These are phyloP conservation scores for Amoeboaphelidium occidentale DNA, from an alignment of 371 early-diverging fungal genomes.

Conservation along the genomic window DNA sequence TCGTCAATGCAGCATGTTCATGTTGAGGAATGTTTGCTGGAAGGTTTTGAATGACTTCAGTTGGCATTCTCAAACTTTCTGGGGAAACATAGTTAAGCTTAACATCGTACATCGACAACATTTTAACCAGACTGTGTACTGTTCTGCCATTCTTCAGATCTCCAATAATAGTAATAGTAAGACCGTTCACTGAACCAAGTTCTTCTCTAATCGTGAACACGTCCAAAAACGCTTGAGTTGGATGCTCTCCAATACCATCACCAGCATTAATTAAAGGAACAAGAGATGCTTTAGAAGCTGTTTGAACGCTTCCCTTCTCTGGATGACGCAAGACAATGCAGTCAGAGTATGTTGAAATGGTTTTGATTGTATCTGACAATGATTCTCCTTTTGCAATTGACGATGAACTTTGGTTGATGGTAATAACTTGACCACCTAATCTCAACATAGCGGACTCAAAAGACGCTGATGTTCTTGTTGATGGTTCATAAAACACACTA, in stretches of 20 bases:
- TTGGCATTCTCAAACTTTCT: slow-evolving; percentile 54
- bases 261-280: slow-evolving; percentile 90
- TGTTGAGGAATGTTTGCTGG: slow-evolving; percentile 34
- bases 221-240: slow-evolving; percentile 91
- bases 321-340: slow-evolving; percentile 79
- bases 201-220: slow-evolving; percentile 65
- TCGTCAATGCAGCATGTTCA: slow-evolving; percentile 9
- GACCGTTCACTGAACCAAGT: slow-evolving; percentile 78
- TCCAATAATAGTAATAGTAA: slow-evolving; percentile 81
- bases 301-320: slow-evolving; percentile 49
- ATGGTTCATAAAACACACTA: slow-evolving; percentile 87
- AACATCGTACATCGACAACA: slow-evolving; percentile 66
- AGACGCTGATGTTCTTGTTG: slow-evolving; percentile 73
- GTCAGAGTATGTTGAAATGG: slow-evolving; percentile 74
- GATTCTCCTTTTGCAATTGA: slow-evolving; percentile 88
- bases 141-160: slow-evolving; percentile 93
- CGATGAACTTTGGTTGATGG: slow-evolving; percentile 49
- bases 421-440: slow-evolving; percentile 70
- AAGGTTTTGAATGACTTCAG: slow-evolving; percentile 49
- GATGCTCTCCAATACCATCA: slow-evolving; percentile 92
- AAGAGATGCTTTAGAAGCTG: slow-evolving; percentile 64
- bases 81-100: slow-evolving; percentile 82
- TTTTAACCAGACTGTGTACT: slow-evolving; percentile 75
- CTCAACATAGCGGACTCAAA: slow-evolving; percentile 86
- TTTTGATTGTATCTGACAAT: slow-evolving; percentile 61